Percentiles rank a stretch among this genome's conserved stretches.
These are phyloP conservation scores for Beauveria pseudobassiana DNA, from an alignment of 2,329 filamentous ascomycete genomes.

Conservation along the genomic window DNA sequence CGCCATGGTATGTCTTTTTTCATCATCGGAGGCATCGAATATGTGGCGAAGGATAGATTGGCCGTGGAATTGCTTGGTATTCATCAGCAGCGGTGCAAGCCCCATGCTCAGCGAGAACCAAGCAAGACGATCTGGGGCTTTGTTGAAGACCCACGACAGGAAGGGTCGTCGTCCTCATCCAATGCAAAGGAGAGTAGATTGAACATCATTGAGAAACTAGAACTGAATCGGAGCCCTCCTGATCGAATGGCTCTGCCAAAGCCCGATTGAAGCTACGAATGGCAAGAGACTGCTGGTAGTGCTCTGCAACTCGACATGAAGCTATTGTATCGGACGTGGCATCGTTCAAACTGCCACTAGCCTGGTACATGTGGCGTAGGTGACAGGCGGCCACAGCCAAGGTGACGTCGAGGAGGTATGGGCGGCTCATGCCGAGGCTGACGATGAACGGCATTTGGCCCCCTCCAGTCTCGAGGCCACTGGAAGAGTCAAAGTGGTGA, in stretches of 20 bases:
- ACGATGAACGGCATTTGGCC: constrained; percentile 12
- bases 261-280: constrained; percentile 17
- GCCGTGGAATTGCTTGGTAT: constrained; percentile 14
- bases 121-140: constrained; percentile 13
- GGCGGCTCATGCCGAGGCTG: constrained; percentile 12
- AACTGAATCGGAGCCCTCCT: constrained; percentile 17
- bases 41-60: constrained; percentile 16
- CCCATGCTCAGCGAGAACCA: constrained; percentile 20
- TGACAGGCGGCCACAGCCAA: constrained; percentile 20
- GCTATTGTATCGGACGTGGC: neutral
- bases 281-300: constrained; percentile 18
- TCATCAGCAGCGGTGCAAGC: constrained; percentile 16
- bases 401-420: constrained; percentile 17
- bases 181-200: constrained; percentile 19
- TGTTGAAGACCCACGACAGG: constrained; percentile 18
- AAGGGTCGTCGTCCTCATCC: constrained; percentile 11
- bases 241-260: constrained; percentile 14
- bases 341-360: neutral
- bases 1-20: constrained; percentile 11
- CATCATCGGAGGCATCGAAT: constrained; percentile 14
- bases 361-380: constrained; percentile 14
- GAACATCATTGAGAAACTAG: constrained; percentile 19
- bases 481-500: constrained; percentile 6
- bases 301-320: constrained; percentile 16
- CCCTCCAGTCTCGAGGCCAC: constrained; percentile 4